Conservation (phyloP, 176 grass and related monocot species). For the Eleusine coracana region DNA sequence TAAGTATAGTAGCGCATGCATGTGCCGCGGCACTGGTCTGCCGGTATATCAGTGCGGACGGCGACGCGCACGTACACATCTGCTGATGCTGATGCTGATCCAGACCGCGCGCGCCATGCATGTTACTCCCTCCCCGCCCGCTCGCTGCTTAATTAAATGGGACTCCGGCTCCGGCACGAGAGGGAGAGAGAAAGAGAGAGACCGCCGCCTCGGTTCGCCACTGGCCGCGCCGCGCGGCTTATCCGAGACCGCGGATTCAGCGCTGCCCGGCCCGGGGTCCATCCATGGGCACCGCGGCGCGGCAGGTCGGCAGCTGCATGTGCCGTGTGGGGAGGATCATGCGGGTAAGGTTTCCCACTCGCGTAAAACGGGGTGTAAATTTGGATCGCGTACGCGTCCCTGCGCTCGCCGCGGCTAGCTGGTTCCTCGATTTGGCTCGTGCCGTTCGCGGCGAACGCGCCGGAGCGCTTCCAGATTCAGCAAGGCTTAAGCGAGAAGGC, state of each 20-base stretch:
- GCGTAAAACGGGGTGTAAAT: neutral
- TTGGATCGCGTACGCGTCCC: neutral
- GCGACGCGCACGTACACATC: slow-evolving; percentile 23
- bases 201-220: neutral
- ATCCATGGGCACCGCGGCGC: neutral
- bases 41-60: slow-evolving; percentile 5
- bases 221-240: slow-evolving; percentile 15
- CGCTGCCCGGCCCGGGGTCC: neutral
- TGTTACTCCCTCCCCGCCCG: neutral
- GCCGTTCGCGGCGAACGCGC: neutral
- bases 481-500: neutral
- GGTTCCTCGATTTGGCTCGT: neutral
- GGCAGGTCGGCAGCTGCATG: slow-evolving; percentile 32
- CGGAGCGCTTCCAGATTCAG: neutral
- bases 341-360: neutral
- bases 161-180: too few species aligned
- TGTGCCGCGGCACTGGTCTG: neutral
- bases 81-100: neutral
- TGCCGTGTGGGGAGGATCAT: neutral
- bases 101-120: slow-evolving; percentile 2
- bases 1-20: too few species aligned
- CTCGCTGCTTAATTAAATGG: neutral
- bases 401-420: neutral
- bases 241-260: slow-evolving; percentile 21
- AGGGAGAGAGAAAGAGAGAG: too few species aligned